Percentiles rank a stretch among this genome's conserved stretches.
Evolutionary conservation across 129 eudicot species (phyloP).

Genomic region (Centaurea solstitialis): DNA sequence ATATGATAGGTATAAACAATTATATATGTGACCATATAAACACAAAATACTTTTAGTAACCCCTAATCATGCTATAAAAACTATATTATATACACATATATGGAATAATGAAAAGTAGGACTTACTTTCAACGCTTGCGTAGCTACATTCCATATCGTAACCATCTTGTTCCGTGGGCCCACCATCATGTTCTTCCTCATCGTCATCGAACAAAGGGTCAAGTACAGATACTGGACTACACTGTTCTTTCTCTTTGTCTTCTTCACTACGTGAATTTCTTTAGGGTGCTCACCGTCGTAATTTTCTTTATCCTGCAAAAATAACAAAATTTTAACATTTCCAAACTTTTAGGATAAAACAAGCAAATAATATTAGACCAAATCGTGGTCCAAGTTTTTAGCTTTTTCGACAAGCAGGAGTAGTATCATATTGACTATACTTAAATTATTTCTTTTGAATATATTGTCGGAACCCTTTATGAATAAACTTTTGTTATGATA

Average conservation of each 20-base stretch:
- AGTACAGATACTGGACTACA: conserved; percentile 85
- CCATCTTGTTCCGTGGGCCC: conserved; percentile 29
- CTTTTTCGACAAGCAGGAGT: too few species aligned
- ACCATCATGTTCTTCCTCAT: conserved; percentile 41
- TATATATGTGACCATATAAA: conserved; percentile 1
- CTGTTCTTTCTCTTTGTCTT: conserved; percentile 76
- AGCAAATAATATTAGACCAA: neutral
- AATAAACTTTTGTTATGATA: too few species aligned
- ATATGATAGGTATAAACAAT: conserved; percentile 10
- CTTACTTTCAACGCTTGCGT: conserved; percentile 82
- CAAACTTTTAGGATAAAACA: neutral
- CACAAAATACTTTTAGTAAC: neutral
- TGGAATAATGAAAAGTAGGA: neutral
- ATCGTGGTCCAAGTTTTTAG: neutral
- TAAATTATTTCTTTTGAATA: too few species aligned
- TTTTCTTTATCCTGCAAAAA: conserved; percentile 37
- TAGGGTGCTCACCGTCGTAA: conserved; percentile 14
- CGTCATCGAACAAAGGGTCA: conserved; percentile 72
- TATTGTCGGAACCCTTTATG: too few species aligned
- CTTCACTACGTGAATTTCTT: conserved; percentile 33
- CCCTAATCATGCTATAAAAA: neutral
- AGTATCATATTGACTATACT: too few species aligned
- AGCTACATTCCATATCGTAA: conserved; percentile 63
- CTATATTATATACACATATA: neutral
- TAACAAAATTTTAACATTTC: neutral